A percentile compares a stretch with the other conserved stretches of the same genome.
These are phyloP conservation scores for Stagonosporopsis vannaccii DNA, from an alignment of 2,329 filamentous ascomycete species.

Conservation along the genomic window DNA sequence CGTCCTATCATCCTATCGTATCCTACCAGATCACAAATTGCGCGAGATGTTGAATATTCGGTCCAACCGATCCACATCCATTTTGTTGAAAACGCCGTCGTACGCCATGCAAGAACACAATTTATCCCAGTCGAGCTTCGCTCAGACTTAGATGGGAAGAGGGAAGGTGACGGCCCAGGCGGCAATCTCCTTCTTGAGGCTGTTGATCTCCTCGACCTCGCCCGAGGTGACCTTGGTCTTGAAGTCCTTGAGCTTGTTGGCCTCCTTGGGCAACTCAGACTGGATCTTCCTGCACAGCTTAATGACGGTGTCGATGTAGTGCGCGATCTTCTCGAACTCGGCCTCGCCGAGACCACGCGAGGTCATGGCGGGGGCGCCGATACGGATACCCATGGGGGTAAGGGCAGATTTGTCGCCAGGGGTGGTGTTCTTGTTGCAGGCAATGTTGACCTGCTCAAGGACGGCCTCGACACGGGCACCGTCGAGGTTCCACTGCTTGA, in stretches of 20 bases:
- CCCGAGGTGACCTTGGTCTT: slow-evolving; percentile 86
- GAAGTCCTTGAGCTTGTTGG: slow-evolving; percentile 99
- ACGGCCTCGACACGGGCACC: slow-evolving; percentile 89
- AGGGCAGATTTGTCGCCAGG: slow-evolving; percentile 94
- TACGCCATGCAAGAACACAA: slow-evolving; percentile 22
- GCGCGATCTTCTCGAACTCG: slow-evolving; percentile 81
- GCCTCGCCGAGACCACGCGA: slow-evolving; percentile 88
- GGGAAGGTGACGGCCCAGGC: slow-evolving; percentile 90
- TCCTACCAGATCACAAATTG: slow-evolving; percentile 11
- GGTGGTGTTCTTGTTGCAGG: slow-evolving; percentile 99
- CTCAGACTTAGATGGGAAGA: slow-evolving; percentile 71
- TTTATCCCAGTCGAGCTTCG: neutral
- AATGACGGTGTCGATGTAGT: slow-evolving; percentile 89
- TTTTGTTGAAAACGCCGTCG: slow-evolving; percentile 40
- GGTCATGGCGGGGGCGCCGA: slow-evolving; percentile 97
- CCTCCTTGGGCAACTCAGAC: slow-evolving; percentile 85
- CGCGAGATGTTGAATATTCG: slow-evolving; percentile 39
- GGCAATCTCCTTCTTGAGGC: slow-evolving; percentile 87
- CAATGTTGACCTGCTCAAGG: slow-evolving; percentile 90
- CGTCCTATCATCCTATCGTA: slow-evolving; percentile 8
- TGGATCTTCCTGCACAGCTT: slow-evolving; percentile 91
- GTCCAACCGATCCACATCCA: slow-evolving; percentile 18
- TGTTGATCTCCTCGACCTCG: slow-evolving; percentile 80
- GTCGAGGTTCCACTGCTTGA: slow-evolving; percentile 88
- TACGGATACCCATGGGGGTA: slow-evolving; percentile 89